Conservation (phyloP, 345 rosid genomes). For the Salix exigua region DNA sequence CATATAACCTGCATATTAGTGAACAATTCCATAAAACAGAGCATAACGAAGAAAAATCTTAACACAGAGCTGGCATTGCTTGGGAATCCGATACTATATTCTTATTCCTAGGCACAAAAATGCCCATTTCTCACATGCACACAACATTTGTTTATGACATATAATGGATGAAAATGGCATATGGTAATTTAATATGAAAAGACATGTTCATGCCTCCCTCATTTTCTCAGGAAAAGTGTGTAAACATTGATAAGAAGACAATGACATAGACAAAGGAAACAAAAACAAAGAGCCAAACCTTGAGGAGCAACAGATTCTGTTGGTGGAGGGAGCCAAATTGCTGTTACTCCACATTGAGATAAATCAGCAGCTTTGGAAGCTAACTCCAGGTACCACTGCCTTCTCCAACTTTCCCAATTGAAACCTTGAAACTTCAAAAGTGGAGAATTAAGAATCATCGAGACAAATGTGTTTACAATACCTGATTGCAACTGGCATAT, state of each 20-base stretch:
- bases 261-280: neutral
- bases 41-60: neutral
- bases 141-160: neutral
- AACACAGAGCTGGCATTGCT: neutral
- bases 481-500: neutral
- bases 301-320: slow-evolving; percentile 54
- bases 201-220: neutral
- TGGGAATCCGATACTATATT: neutral
- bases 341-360: slow-evolving; percentile 39
- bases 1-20: slow-evolving; percentile 44
- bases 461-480: neutral
- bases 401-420: slow-evolving; percentile 57
- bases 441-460: slow-evolving; percentile 4
- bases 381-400: slow-evolving; percentile 45
- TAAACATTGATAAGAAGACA: neutral
- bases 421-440: slow-evolving; percentile 48
- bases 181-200: no score
- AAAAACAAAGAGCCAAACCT: slow-evolving; percentile 22
- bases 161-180: no score
- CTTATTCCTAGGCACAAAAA: neutral
- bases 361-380: slow-evolving; percentile 48
- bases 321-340: slow-evolving; percentile 54
- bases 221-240: neutral
- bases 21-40: neutral
- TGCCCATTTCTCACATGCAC: neutral